Evolutionary conservation across 129 eudicot genomes (phyloP).

Genomic region (Flaveria robusta): DNA sequence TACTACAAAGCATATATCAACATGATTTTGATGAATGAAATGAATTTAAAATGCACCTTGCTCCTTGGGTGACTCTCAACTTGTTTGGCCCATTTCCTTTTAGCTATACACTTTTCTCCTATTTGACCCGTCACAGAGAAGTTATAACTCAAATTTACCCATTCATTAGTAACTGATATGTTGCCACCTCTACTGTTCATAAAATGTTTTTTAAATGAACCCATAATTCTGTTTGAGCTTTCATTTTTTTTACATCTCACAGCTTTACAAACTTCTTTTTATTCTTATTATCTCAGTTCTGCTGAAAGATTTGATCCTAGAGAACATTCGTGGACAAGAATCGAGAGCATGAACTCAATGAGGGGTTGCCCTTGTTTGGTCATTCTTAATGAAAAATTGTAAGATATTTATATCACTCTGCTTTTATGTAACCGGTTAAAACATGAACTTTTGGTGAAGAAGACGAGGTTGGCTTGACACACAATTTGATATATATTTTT

Average conservation of each 20-base stretch:
- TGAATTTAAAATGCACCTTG: neutral
- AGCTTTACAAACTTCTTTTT: neutral
- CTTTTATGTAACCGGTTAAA: neutral
- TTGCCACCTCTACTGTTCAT: neutral
- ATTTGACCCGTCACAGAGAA: neutral
- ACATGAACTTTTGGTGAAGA: neutral
- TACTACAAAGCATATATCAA: neutral
- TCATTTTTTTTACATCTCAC: neutral
- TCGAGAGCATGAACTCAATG: constrained; percentile 57
- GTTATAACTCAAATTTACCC: neutral
- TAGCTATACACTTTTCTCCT: neutral
- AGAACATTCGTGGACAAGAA: constrained; percentile 77
- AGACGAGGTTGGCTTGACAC: neutral
- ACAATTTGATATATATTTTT: no score
- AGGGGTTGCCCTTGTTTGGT: constrained; percentile 74
- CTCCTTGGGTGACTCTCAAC: neutral
- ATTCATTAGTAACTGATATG: neutral
- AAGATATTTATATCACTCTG: constrained; percentile 32
- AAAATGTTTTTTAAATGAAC: constrained; percentile 1
- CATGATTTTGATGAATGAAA: neutral
- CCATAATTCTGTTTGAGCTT: neutral
- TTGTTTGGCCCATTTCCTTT: neutral
- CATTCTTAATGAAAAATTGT: constrained; percentile 76
- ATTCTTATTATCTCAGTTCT: constrained; percentile 44
- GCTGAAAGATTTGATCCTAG: constrained; percentile 95